phyloP scores from a whole-genome alignment of 192 early-diverging fungal genomes.

The Piromyces finnis region DNA sequence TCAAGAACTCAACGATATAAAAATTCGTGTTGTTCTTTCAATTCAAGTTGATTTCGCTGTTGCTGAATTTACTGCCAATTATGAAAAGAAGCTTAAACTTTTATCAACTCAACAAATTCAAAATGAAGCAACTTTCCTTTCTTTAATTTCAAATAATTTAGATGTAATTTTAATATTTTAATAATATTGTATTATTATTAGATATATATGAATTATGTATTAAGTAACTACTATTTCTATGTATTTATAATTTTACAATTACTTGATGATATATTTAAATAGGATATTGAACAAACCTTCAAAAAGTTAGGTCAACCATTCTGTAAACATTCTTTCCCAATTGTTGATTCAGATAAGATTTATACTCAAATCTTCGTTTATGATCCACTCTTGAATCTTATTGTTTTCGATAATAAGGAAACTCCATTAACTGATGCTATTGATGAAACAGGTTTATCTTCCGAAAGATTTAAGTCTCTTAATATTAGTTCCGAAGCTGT shows the following conservation, averaged over 20 bases:
- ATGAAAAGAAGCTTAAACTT: neutral
- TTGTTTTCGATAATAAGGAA: conserved; percentile 47
- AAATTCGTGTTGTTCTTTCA: neutral
- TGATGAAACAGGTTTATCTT: neutral
- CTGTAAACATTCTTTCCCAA: neutral
- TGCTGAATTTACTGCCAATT: neutral
- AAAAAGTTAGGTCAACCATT: neutral
- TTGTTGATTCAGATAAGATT: neutral
- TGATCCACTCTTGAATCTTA: conserved; percentile 68
- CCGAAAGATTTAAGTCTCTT: neutral
- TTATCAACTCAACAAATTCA: neutral
- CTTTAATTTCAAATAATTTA: neutral
- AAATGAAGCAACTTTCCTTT: neutral
- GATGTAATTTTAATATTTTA: neutral
- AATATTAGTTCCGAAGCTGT: neutral
- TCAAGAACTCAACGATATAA: neutral
- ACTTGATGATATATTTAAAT: no score
- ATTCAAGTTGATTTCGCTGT: neutral
- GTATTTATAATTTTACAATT: no score
- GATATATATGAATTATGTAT: no score
- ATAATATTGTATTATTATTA: no score
- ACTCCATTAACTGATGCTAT: conserved; percentile 13
- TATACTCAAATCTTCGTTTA: conserved; percentile 19
- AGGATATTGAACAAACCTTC: neutral
- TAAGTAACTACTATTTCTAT: no score